phyloP scores from a whole-genome alignment of 345 rosid genomes.

The Citrus medica region DNA sequence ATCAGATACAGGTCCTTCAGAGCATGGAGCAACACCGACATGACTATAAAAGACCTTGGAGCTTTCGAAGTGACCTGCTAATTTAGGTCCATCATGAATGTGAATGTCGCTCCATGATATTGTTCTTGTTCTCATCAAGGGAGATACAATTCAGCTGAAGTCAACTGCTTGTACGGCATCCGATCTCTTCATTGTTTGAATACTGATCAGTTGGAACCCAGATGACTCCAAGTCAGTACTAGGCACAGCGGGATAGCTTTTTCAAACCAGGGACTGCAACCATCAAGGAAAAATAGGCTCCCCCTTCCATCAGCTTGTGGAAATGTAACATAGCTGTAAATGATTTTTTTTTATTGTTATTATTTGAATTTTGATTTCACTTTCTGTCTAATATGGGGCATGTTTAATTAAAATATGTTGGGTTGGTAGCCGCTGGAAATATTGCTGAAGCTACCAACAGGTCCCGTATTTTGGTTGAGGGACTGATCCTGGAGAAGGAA shows the following conservation, averaged over 20 bases:
- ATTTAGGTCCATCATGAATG: not conserved
- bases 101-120: not conserved
- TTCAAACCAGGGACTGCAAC: not conserved
- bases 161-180: not conserved
- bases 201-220: not conserved
- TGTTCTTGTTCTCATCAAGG: not conserved
- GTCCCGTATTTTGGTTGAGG: constrained; percentile 7
- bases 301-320: not conserved
- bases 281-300: not conserved
- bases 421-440: constrained; percentile 12
- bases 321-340: constrained; percentile 31
- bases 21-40: constrained; percentile 51
- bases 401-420: not conserved
- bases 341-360: not conserved
- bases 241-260: not conserved
- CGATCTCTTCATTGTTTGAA: not conserved
- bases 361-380: constrained; percentile 19
- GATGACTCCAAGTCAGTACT: not conserved
- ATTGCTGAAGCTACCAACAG: not conserved
- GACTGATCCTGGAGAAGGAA: not conserved
- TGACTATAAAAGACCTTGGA: constrained; percentile 19
- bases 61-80: not conserved
- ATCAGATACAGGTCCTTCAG: constrained; percentile 55
- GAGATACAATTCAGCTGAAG: not conserved
- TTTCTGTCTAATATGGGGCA: not conserved